phyloP scores from a whole-genome alignment of 2,329 filamentous ascomycete species.

The Elsinoe australis region DNA sequence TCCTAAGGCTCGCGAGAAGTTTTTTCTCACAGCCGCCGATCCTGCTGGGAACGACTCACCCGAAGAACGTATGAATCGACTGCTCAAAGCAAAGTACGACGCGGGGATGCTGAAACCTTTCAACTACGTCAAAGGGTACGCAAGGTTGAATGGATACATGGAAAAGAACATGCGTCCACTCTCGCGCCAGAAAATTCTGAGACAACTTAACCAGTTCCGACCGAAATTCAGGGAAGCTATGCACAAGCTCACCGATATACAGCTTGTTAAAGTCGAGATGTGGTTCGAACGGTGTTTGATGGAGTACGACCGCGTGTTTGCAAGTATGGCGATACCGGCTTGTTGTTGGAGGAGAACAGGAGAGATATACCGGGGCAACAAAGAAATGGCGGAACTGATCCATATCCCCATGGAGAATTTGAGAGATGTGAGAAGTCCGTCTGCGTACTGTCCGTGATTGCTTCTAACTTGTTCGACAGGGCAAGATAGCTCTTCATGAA shows the following conservation, averaged over 20 bases:
- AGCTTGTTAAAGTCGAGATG: slow-evolving; percentile 94
- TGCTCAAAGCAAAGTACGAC: slow-evolving; percentile 92
- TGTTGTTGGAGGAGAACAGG: slow-evolving; percentile 96
- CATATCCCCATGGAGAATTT: slow-evolving; percentile 84
- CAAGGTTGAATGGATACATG: slow-evolving; percentile 81
- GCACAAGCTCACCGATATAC: slow-evolving; percentile 83
- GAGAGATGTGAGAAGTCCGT: slow-evolving; percentile 82
- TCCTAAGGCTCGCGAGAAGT: slow-evolving; percentile 64
- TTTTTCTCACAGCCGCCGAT: slow-evolving; percentile 94
- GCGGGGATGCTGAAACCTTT: slow-evolving; percentile 91
- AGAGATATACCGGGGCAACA: slow-evolving; percentile 95
- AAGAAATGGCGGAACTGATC: slow-evolving; percentile 96
- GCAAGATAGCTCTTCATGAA: slow-evolving; percentile 89
- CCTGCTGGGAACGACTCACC: slow-evolving; percentile 79
- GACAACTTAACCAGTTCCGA: slow-evolving; percentile 84
- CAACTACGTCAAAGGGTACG: slow-evolving; percentile 97
- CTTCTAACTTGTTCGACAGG: slow-evolving; percentile 46
- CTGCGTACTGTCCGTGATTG: too few relatives aligned
- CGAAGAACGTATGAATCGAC: slow-evolving; percentile 89
- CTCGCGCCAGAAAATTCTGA: slow-evolving; percentile 83
- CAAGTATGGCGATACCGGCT: slow-evolving; percentile 95
- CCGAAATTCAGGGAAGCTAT: slow-evolving; percentile 95
- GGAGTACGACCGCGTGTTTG: slow-evolving; percentile 97
- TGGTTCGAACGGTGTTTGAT: slow-evolving; percentile 96
- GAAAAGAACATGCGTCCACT: slow-evolving; percentile 74